Evolutionary conservation across 176 grass and related monocot species (phyloP), one percentile per base, ranked within the genome.

Genomic region (Luzula sylvatica): DNA sequence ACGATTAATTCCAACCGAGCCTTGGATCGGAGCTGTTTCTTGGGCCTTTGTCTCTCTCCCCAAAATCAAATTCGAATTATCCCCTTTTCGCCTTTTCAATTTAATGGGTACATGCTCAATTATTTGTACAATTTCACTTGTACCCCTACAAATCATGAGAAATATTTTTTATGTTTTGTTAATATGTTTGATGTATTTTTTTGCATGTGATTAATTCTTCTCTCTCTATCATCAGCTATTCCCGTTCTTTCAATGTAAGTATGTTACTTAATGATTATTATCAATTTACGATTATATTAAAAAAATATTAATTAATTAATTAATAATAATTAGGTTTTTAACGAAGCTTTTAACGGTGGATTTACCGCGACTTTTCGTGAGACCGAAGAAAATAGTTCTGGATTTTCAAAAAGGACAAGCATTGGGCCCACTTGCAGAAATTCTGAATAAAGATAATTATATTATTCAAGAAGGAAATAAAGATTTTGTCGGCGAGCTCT

Each of bases 181-280:
- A 3, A 43, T 28, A 41, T 11, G 54, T 19, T 15, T 54, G 18
- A 20, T 76, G 43, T 30, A 14, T 45, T 58, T 70, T 58, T 62
- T 54, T 79, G 71, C 81, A 86, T 96, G 77, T 59, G 51, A 41
- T 51, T 48, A 62, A 42, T 52, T 41, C 54, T 61, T 67, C 54
- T 61, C 71, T 70, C 65, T n/a, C n/a, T n/a, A 35, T 35, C 53
- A 51, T 44, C 80, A 96, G 90, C 90, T 44, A 96, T 96, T 86
- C 90, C 90, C 76, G 90, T 96, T 79, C 68, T 96, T 5, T 96
- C 90, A 65, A 82, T 89, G 90, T 96, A 83, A 89, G 90, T 66
- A 71, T 23, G 0, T 35, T 35, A 7, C 0, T 35, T 35, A 7
- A 35, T 35, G 7, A 1, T 35, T 2, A 35, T 35, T 35, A 9